A percentile compares a stretch with the other conserved stretches of the same genome.
phyloP scores from a whole-genome alignment of 202 grass and related monocot genomes.

The Schoenoplectus triqueter region DNA sequence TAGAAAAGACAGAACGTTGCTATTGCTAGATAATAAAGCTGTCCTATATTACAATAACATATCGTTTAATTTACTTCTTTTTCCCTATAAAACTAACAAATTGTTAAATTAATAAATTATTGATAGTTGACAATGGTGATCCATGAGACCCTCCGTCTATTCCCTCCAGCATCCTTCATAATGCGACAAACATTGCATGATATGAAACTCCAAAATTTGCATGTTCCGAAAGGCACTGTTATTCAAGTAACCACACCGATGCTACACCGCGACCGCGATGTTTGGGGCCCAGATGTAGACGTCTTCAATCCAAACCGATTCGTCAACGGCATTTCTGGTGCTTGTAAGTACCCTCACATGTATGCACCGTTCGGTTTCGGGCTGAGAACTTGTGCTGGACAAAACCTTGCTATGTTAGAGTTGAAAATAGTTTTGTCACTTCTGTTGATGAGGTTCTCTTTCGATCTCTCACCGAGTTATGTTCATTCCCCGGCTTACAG shows the following conservation, averaged over 20 bases:
- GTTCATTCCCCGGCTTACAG: constrained; percentile 52
- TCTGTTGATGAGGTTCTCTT: constrained; percentile 54
- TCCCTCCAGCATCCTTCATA: constrained; percentile 52
- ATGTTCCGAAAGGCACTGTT: constrained; percentile 50
- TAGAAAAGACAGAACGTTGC: too few relatives aligned
- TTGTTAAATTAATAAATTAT: constrained; percentile 7
- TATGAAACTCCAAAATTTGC: constrained; percentile 48
- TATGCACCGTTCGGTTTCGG: constrained; percentile 73
- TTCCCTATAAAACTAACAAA: neutral
- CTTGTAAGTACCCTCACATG: constrained; percentile 58
- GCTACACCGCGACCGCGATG: constrained; percentile 56
- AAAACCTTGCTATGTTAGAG: constrained; percentile 77
- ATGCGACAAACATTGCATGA: constrained; percentile 53
- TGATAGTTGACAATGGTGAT: constrained; percentile 77
- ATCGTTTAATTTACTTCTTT: neutral
- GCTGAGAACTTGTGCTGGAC: constrained; percentile 54
- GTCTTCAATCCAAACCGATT: constrained; percentile 63
- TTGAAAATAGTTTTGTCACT: constrained; percentile 66
- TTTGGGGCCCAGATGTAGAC: constrained; percentile 53
- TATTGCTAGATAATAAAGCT: too few relatives aligned
- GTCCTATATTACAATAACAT: neutral
- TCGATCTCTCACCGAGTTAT: constrained; percentile 51
- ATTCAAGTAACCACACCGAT: constrained; percentile 47
- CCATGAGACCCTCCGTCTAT: constrained; percentile 70
- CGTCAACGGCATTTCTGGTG: constrained; percentile 42